Percentiles rank a stretch among this genome's conserved stretches.
Evolutionary conservation across 805 yeast species (phyloP).

Genomic region (Candida patagonica): DNA sequence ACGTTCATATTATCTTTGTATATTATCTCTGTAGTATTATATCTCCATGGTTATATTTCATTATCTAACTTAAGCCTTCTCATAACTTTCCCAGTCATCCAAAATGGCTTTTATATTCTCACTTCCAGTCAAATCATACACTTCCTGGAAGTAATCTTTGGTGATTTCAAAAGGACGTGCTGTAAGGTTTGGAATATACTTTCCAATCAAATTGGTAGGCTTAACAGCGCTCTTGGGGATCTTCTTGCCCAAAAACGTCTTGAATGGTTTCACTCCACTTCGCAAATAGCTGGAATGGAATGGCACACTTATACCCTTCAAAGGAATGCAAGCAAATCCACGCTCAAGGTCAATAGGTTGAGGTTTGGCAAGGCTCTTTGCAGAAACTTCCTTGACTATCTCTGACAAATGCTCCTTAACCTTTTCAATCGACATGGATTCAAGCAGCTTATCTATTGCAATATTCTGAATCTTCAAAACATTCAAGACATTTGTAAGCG

Average conservation of each 20-base stretch:
- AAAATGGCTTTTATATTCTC: slow-evolving; percentile 82
- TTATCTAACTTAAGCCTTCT: slow-evolving; percentile 19
- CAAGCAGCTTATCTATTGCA: slow-evolving; percentile 81
- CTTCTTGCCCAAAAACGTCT: slow-evolving; percentile 93
- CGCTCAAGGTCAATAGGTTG: slow-evolving; percentile 96
- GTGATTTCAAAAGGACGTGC: slow-evolving; percentile 95
- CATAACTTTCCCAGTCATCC: slow-evolving; percentile 92
- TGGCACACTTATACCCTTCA: slow-evolving; percentile 98
- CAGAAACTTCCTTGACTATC: slow-evolving; percentile 77
- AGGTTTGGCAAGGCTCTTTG: slow-evolving; percentile 74
- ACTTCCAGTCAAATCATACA: slow-evolving; percentile 81
- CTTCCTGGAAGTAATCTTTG: slow-evolving; percentile 95
- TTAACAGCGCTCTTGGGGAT: slow-evolving; percentile 90
- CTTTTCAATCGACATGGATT: slow-evolving; percentile 72
- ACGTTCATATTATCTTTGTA: neutral
- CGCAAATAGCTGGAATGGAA: slow-evolving; percentile 98
- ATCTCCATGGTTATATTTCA: neutral
- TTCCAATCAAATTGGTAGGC: slow-evolving; percentile 85
- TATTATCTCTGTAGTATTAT: neutral
- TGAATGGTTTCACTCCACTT: slow-evolving; percentile 98
- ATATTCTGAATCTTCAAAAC: slow-evolving; percentile 90
- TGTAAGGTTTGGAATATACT: slow-evolving; percentile 97
- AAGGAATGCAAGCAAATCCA: slow-evolving; percentile 97
- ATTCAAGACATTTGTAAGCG: slow-evolving; percentile 86
- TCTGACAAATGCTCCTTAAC: slow-evolving; percentile 82